Evolutionary conservation across 2,329 filamentous ascomycete genomes (phyloP), one percentile per base, ranked within the genome.

Genomic region (Gaeumannomyces tritici): DNA sequence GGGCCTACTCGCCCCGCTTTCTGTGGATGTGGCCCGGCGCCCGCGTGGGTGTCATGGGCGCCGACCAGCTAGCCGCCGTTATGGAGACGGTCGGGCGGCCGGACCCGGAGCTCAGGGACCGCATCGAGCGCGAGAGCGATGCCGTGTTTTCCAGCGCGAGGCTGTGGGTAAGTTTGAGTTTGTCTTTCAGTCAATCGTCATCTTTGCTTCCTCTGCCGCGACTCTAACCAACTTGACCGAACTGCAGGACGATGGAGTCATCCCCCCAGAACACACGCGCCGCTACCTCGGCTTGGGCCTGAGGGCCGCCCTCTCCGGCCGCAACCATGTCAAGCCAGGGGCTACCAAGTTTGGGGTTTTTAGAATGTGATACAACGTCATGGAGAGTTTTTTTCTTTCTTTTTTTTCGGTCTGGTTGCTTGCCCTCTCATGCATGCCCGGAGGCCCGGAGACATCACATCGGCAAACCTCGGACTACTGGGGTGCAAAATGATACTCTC

Each of bases 21-120:
- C 76, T 98, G 64, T 97, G 91, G 87, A 96, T 93, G 82, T 99
- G 95, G 95, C 95, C 95, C 55, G 96, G 96, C 69, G 92, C 95
- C n/a, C 89, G 90, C 71, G 91, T 96, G 61, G 91, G 90, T 35
- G 93, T 99, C 69, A 99, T 99, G 95, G 95, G 95, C 26, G 84
- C 89, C 55, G 93, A 97, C 76, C 93, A 98, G 78, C 80, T 99
- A 47, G 88, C 89, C 9, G 85, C 89, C 4, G 95, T 99, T 65
- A 98, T 99, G 95, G 90, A 92, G 76, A 90, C 93, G 2, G 93
- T 99, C 0, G 93, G 93, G 11, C 85, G 85, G 64, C 87, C 86
- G 1, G 93, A 97, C 72, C 89, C 90, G 0, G 88, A 87, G 65
- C 79, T 98, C 65, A 90, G 89, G 75, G 86, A 85, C 55, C 82